Conservation (phyloP, 371 early-diverging fungal species). For the Blyttiomyces sp. region DNA sequence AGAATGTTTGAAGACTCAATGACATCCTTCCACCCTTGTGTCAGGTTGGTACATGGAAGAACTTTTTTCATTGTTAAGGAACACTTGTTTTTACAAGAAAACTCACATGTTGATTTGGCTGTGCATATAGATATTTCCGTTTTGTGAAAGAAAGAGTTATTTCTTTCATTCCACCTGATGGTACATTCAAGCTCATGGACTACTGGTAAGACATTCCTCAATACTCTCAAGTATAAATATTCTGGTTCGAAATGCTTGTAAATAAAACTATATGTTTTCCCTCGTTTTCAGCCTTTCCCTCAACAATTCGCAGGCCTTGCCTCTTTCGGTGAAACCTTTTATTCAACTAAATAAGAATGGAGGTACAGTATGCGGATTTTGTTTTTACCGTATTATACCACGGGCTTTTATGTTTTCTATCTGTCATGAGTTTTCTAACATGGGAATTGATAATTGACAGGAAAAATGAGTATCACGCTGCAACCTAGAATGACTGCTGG, state of each 20-base stretch:
- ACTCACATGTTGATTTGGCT: not conserved
- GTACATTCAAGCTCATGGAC: constrained; percentile 81
- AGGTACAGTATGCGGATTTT: too few species aligned
- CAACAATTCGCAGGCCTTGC: too few species aligned
- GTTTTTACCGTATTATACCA: too few species aligned
- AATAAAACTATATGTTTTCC: not conserved
- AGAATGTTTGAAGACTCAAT: constrained; percentile 71
- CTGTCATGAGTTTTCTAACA: too few species aligned
- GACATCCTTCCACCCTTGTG: constrained; percentile 84
- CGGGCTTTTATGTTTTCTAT: too few species aligned
- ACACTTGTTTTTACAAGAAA: not conserved
- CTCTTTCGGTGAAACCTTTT: too few species aligned
- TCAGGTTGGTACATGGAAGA: constrained; percentile 24
- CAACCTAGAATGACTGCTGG: constrained; percentile 64
- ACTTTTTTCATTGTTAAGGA: not conserved
- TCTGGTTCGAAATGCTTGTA: too few species aligned
- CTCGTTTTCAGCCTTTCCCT: too few species aligned
- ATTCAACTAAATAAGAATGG: too few species aligned
- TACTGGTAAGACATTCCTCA: constrained; percentile 45
- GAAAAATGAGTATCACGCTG: constrained; percentile 66
- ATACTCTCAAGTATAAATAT: not conserved
- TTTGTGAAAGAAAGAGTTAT: constrained; percentile 78
- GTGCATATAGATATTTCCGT: constrained; percentile 45
- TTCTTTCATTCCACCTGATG: constrained; percentile 93
- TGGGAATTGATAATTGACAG: constrained; percentile 31